These are phyloP conservation scores for Penicillium hesseltinei DNA, from an alignment of 2,329 filamentous ascomycete genomes.

Conservation along the genomic window DNA sequence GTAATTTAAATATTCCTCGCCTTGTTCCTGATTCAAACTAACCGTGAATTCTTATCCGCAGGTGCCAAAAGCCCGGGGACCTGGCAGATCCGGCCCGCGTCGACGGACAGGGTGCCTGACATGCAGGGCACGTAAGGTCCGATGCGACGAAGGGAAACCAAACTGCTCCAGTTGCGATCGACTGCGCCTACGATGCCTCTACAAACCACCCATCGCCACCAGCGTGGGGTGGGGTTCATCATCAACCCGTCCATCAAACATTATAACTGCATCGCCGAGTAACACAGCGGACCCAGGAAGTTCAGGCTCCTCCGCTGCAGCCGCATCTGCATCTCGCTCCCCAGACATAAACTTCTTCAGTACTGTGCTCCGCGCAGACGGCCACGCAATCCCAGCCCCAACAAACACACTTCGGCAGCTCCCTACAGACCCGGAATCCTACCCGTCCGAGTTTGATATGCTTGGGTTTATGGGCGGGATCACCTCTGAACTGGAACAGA, in stretches of 20 bases:
- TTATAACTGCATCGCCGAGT: background rate
- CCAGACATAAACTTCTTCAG: conserved; percentile 29
- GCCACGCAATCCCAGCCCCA: conserved; percentile 13
- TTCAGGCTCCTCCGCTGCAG: background rate
- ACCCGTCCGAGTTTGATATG: conserved; percentile 33
- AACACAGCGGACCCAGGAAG: background rate
- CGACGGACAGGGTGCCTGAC: conserved; percentile 37
- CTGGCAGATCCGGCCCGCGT: conserved; percentile 37
- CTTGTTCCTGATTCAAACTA: conserved; percentile 12
- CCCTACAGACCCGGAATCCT: background rate
- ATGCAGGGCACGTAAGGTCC: conserved; percentile 37
- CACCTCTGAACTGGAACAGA: conserved; percentile 36
- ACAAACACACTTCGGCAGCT: conserved; percentile 6
- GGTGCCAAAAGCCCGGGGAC: conserved; percentile 32
- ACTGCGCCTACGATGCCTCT: conserved; percentile 31
- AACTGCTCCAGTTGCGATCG: conserved; percentile 36
- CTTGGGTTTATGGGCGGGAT: conserved; percentile 39
- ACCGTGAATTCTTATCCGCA: conserved; percentile 5
- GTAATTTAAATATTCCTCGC: conserved; percentile 6
- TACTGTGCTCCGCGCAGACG: conserved; percentile 29
- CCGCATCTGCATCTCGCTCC: conserved; percentile 10
- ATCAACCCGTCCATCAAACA: background rate
- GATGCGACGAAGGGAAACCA: conserved; percentile 37
- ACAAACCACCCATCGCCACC: conserved; percentile 26
- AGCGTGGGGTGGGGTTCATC: conserved; percentile 8